These are phyloP conservation scores for Kodamaea suecica DNA, from an alignment of 1,139 yeast genomes.

Conservation along the genomic window DNA sequence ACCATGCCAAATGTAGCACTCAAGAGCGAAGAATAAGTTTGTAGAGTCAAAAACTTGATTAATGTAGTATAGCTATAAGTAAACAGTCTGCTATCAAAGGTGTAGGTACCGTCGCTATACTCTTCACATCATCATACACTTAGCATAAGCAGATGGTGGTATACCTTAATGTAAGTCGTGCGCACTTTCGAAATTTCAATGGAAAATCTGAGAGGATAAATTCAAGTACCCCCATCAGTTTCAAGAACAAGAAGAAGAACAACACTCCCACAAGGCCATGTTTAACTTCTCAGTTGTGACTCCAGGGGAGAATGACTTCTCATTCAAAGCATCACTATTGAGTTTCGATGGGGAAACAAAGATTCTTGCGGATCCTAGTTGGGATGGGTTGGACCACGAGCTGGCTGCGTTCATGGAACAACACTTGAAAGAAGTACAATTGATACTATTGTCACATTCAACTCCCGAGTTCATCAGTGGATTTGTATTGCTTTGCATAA, in stretches of 20 bases:
- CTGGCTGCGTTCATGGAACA: constrained; percentile 42
- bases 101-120: too few relatives aligned
- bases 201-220: too few relatives aligned
- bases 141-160: too few relatives aligned
- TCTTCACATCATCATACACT: too few relatives aligned
- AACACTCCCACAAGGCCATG: constrained; percentile 29
- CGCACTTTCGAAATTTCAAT: too few relatives aligned
- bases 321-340: constrained; percentile 43
- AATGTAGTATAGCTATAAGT: too few relatives aligned
- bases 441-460: constrained; percentile 80
- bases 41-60: too few relatives aligned
- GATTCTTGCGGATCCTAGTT: constrained; percentile 68
- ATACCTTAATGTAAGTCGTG: too few relatives aligned
- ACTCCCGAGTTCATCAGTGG: constrained; percentile 82
- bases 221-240: too few relatives aligned
- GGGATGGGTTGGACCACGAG: constrained; percentile 53
- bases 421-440: constrained; percentile 52
- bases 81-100: too few relatives aligned
- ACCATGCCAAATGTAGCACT: too few relatives aligned
- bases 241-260: not conserved
- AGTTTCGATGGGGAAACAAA: constrained; percentile 47
- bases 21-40: too few relatives aligned
- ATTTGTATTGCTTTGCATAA: constrained; percentile 60
- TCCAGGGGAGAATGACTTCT: constrained; percentile 27
- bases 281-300: constrained; percentile 41